Evolutionary conservation across 179 eudicot species (phyloP).

Genomic region (Amaranthus tricolor): DNA sequence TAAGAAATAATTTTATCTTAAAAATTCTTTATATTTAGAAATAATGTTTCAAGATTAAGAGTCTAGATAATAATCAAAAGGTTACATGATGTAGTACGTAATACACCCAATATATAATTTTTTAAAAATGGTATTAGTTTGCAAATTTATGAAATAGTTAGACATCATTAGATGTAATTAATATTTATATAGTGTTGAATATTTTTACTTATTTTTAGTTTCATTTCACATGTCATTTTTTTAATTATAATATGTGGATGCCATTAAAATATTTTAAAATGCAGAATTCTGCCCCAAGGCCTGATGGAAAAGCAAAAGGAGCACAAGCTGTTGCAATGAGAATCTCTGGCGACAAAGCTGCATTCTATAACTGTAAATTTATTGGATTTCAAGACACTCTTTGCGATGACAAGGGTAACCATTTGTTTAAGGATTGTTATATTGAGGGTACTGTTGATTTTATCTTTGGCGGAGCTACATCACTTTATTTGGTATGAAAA

Average conservation of each 20-base stretch:
- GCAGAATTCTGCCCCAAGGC: slow-evolving; percentile 63
- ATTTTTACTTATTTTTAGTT: background rate
- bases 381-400: slow-evolving; percentile 61
- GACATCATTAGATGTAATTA: too few species aligned
- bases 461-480: slow-evolving; percentile 56
- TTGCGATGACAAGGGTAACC: slow-evolving; percentile 55
- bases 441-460: slow-evolving; percentile 72
- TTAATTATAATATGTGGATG: too few species aligned
- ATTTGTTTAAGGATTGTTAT: slow-evolving; percentile 67
- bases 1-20: too few species aligned
- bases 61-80: too few species aligned
- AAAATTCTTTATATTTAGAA: too few species aligned
- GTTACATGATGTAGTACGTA: too few species aligned
- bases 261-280: background rate
- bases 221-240: too few species aligned
- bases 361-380: slow-evolving; percentile 48
- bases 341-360: slow-evolving; percentile 45
- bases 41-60: too few species aligned
- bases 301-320: slow-evolving; percentile 34
- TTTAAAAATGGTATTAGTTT: too few species aligned
- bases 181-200: too few species aligned
- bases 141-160: too few species aligned
- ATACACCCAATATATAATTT: too few species aligned
- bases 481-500: slow-evolving; percentile 47
- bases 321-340: slow-evolving; percentile 56